Evolutionary conservation across 208 protist species (phyloP).

Genomic region (Acanthamoeba castellanii): DNA sequence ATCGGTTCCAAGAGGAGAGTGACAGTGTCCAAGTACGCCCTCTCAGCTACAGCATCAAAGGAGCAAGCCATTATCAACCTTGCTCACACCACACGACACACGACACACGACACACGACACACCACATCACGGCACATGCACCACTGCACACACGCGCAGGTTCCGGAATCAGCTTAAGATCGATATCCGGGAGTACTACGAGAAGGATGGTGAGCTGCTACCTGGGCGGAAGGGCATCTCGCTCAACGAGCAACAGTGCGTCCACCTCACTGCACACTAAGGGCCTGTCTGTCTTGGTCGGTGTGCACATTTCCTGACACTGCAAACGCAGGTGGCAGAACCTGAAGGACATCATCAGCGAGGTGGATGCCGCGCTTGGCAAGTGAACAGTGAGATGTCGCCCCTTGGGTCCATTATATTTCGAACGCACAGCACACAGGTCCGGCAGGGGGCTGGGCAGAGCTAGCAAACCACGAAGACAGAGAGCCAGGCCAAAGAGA

Average conservation of each 20-base stretch:
- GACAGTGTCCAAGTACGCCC: not conserved
- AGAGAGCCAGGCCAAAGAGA: too few species aligned
- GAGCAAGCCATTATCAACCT: too few species aligned
- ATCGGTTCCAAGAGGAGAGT: not conserved
- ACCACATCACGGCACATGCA: not conserved
- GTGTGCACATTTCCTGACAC: too few species aligned
- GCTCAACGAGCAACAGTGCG: not conserved
- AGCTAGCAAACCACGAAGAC: too few species aligned
- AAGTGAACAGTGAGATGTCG: not conserved
- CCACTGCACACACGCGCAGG: not conserved
- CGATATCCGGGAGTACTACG: slow-evolving; percentile 4
- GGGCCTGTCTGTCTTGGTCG: not conserved
- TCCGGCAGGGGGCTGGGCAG: too few species aligned
- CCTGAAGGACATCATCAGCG: not conserved
- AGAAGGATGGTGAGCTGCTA: slow-evolving; percentile 6
- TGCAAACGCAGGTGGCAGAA: not conserved
- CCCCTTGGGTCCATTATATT: too few species aligned
- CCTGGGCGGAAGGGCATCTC: slow-evolving; percentile 11
- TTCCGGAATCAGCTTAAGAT: not conserved
- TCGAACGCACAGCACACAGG: too few species aligned
- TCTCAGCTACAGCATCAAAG: too few species aligned
- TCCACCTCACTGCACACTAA: not conserved
- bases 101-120: not conserved
- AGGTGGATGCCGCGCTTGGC: slow-evolving; percentile 1
- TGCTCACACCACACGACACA: not conserved